A percentile compares a stretch with the other conserved stretches of the same genome.
These are phyloP conservation scores for Phaeosphaeriaceae sp. DNA, from an alignment of 2,329 filamentous ascomycete genomes.

Conservation along the genomic window DNA sequence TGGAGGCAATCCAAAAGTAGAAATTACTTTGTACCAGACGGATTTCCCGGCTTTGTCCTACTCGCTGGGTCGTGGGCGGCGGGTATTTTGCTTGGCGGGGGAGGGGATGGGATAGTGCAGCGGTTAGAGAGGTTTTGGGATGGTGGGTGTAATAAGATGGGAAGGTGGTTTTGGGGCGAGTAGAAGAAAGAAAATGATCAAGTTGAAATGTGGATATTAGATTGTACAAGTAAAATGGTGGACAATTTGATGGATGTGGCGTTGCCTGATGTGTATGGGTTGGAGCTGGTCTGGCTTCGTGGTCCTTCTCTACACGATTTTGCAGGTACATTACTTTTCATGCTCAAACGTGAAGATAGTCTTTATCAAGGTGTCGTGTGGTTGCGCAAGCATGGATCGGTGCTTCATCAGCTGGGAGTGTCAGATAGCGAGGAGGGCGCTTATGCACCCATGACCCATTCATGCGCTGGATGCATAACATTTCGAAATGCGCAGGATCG, in stretches of 20 bases:
- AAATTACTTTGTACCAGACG: neutral
- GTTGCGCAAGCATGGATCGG: neutral
- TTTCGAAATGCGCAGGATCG: neutral
- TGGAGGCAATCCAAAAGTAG: neutral
- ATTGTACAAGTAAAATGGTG: neutral
- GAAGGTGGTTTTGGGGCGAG: neutral
- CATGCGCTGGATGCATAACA: constrained; percentile 7
- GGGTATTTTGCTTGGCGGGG: constrained; percentile 12
- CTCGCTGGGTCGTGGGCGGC: constrained; percentile 7
- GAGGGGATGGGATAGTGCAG: neutral
- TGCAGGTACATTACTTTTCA: neutral
- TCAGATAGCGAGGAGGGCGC: constrained; percentile 2
- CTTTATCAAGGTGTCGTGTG: neutral
- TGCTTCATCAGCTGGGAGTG: neutral
- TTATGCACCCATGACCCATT: constrained; percentile 6
- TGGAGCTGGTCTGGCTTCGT: too few species aligned
- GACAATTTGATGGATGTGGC: too few species aligned
- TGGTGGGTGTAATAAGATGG: neutral
- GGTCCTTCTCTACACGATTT: too few species aligned
- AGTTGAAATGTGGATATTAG: neutral
- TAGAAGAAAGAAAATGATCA: neutral
- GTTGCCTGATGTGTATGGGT: too few species aligned
- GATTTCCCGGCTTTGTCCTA: neutral
- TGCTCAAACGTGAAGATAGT: neutral
- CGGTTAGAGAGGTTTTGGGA: constrained; percentile 1